Evolutionary conservation across 2,329 filamentous ascomycete species (phyloP).

Genomic region (Aspergillus texensis): DNA sequence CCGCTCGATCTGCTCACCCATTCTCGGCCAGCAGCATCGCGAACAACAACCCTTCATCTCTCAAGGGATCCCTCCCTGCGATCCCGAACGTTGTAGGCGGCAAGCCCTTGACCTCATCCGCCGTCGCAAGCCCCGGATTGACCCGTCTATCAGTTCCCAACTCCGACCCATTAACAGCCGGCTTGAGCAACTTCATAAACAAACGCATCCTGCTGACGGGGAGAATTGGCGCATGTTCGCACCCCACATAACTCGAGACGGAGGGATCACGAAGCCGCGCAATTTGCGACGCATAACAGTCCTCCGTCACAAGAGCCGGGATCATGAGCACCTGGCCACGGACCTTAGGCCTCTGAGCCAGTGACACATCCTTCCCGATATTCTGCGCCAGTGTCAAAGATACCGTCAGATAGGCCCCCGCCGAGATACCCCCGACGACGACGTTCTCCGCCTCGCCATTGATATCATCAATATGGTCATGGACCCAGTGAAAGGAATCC

Average conservation of each 20-base stretch:
- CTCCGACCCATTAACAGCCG: conserved; percentile 21
- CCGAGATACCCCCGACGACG: conserved; percentile 54
- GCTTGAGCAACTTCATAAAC: conserved; percentile 32
- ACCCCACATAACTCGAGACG: conserved; percentile 50
- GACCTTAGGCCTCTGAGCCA: conserved; percentile 33
- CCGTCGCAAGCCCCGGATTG: conserved; percentile 42
- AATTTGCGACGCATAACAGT: conserved; percentile 40
- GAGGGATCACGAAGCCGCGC: conserved; percentile 41
- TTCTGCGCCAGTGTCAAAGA: conserved; percentile 46
- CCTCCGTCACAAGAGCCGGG: conserved; percentile 45
- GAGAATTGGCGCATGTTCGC: conserved; percentile 54
- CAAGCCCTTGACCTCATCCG: conserved; percentile 40
- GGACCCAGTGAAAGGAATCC: conserved; percentile 59
- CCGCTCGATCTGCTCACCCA: conserved; percentile 36
- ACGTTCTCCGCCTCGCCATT: conserved; percentile 45
- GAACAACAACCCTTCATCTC: conserved; percentile 55
- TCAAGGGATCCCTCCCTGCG: conserved; percentile 51
- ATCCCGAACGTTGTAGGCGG: conserved; percentile 51
- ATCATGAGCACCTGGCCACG: conserved; percentile 58
- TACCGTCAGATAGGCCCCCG: conserved; percentile 50
- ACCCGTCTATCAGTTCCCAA: conserved; percentile 42
- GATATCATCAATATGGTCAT: conserved; percentile 45
- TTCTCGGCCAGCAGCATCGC: conserved; percentile 48
- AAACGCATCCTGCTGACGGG: conserved; percentile 41
- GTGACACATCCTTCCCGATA: conserved; percentile 23